Base-by-base conservation (phyloP, 352 stramenopile species). In the Paralagenidium karlingii region DNA sequence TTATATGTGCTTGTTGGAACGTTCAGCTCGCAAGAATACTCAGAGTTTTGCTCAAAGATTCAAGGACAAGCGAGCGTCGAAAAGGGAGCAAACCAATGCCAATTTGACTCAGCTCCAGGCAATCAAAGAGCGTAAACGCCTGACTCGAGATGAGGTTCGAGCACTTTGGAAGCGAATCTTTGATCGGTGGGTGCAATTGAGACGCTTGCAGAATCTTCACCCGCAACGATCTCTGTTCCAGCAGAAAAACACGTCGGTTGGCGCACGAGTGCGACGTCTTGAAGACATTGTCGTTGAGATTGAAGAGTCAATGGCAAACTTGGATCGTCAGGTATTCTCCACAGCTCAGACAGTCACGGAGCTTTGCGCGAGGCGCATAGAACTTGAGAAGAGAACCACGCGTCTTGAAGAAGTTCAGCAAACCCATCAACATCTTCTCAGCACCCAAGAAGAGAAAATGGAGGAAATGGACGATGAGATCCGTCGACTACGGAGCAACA, bases 201-300 rank as follows among this genome's bases (percentile, higher is more conserved):
- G 61, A 34, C 64, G 70, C 1, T 43, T 84, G 16, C 63, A 77
- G 21, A 55, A 63, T 24, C 52, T 82, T 31, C 68, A 68, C 16
- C 47, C 61, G 10, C 68, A 82, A 21, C 59, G 57, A 41, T 53
- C 60, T 7, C 43, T 82, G 0, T 81, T 81, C 45, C 65, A 61
- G 9, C 67, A 61, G 30, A 50, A 79, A 24, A 70, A 79, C 40
- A 58, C 75, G 8, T 82, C 71, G 3, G 76, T 85, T 47, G 71
- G 71, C 1, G 57, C 63, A 8, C 68, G 68, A 2, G 61, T 85
- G 3, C 63, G 63, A 38, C 53, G 68, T 3, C 53, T 85, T 0
- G 71, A 85, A 43, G 68, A 82, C 42, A 64, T 61, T 0, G 47
- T 51, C 4, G 38, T 29, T 3, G 65, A 75, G 24, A 12, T 81